Conservation (phyloP, 176 grass and related monocot species). For the Pharus latifolius region DNA sequence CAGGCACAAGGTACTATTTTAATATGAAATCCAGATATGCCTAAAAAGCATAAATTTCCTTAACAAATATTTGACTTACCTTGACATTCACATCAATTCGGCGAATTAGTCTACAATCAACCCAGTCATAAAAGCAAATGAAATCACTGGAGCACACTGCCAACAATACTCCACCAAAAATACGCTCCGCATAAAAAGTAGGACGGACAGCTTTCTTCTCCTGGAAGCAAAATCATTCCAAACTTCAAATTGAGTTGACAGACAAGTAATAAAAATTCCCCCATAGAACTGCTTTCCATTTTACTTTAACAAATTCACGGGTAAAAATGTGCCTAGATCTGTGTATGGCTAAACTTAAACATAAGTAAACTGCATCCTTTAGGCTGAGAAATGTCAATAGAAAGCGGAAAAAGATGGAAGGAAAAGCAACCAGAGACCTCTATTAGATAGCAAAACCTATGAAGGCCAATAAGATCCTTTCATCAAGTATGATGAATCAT, state of each 20-base stretch:
- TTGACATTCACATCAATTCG: constrained; percentile 96
- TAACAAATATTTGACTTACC: constrained; percentile 25
- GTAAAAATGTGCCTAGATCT: not conserved
- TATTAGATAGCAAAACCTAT: not conserved
- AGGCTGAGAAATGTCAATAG: not conserved
- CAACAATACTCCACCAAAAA: constrained; percentile 88
- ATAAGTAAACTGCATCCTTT: not conserved
- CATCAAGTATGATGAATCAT: not conserved
- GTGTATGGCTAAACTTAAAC: not conserved
- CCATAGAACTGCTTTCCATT: not conserved
- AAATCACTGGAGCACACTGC: constrained; percentile 98
- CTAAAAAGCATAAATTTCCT: not conserved
- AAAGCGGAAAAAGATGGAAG: constrained; percentile 2
- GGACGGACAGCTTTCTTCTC: constrained; percentile 91
- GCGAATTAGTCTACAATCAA: constrained; percentile 83
- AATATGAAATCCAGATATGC: not conserved
- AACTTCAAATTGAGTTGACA: not conserved
- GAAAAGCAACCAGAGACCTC: not conserved
- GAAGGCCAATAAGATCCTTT: not conserved
- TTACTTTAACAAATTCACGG: not conserved
- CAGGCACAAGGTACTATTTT: not conserved
- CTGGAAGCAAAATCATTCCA: constrained; percentile 37
- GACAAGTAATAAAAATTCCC: not conserved
- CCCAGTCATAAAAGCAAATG: constrained; percentile 99
- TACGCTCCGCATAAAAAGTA: constrained; percentile 76